Evolutionary conservation across 805 yeast genomes (phyloP).

Genomic region (Kodamaea laetipori): DNA sequence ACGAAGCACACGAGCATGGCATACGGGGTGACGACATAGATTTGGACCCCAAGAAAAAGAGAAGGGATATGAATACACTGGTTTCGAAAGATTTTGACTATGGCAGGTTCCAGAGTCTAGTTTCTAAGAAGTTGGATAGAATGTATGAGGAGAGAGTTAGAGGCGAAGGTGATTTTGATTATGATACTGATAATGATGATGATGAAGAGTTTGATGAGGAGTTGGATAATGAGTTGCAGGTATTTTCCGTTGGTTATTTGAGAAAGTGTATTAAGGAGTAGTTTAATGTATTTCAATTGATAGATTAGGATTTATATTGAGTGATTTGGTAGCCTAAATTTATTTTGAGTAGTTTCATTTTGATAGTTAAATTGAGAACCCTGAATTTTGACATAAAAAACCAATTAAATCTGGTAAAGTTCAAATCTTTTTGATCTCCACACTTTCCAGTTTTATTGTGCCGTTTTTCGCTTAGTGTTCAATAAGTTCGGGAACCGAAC

Average conservation of each 20-base stretch:
- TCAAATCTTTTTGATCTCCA: too few species aligned
- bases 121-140: slow-evolving; percentile 22
- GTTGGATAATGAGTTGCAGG: slow-evolving; percentile 27
- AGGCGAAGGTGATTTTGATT: background rate
- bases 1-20: slow-evolving; percentile 7
- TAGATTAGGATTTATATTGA: too few species aligned
- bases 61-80: slow-evolving; percentile 3
- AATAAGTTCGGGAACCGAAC: too few species aligned
- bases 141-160: slow-evolving; percentile 20
- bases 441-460: too few species aligned
- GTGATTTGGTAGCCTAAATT: too few species aligned
- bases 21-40: slow-evolving; percentile 2
- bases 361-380: too few species aligned
- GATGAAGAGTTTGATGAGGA: slow-evolving; percentile 20
- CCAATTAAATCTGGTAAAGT: too few species aligned
- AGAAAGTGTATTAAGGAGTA: slow-evolving; percentile 30
- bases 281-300: too few species aligned
- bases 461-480: too few species aligned
- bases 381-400: too few species aligned
- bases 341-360: too few species aligned
- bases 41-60: slow-evolving; percentile 2
- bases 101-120: slow-evolving; percentile 27
- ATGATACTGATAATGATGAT: slow-evolving; percentile 15
- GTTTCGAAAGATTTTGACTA: slow-evolving; percentile 25
- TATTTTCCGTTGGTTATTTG: slow-evolving; percentile 29